Percentiles rank a stretch among this genome's conserved stretches.
Conservation (phyloP, 1,284 basidiomycete genomes). For the Sphaerobolus stellatus region DNA sequence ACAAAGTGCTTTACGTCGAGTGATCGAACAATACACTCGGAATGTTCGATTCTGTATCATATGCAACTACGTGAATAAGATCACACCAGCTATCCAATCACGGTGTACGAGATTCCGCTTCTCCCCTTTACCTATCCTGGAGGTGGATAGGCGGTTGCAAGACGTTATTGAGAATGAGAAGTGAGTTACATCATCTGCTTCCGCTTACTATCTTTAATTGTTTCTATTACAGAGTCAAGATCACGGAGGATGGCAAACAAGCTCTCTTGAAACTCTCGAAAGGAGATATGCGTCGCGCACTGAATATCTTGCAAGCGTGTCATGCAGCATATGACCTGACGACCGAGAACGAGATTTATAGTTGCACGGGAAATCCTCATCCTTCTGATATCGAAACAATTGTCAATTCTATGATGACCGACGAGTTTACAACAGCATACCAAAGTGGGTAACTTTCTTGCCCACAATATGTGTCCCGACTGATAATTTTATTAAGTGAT, state of each 20-base stretch:
- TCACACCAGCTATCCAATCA: conserved; percentile 97
- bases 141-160: conserved; percentile 83
- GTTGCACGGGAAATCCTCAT: conserved; percentile 95
- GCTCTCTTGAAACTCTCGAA: conserved; percentile 91
- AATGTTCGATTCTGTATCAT: conserved; percentile 99
- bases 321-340: conserved; percentile 92
- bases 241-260: conserved; percentile 84
- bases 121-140: conserved; percentile 85
- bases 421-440: conserved; percentile 94
- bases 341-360: conserved; percentile 92
- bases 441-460: conserved; percentile 56
- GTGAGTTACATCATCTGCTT: conserved; percentile 45
- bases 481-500: conserved; percentile 61
- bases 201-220: background rate
- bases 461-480: background rate
- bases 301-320: conserved; percentile 97
- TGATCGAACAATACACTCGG: conserved; percentile 98
- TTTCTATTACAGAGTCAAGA: conserved; percentile 62
- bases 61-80: conserved; percentile 99
- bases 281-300: conserved; percentile 96
- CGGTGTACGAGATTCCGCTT: conserved; percentile 98
- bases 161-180: conserved; percentile 83
- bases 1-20: conserved; percentile 92
- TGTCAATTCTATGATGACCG: conserved; percentile 93
- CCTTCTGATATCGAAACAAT: conserved; percentile 92